phyloP scores from a whole-genome alignment of 768 basidiomycete species.

The Mycena capillaripes region DNA sequence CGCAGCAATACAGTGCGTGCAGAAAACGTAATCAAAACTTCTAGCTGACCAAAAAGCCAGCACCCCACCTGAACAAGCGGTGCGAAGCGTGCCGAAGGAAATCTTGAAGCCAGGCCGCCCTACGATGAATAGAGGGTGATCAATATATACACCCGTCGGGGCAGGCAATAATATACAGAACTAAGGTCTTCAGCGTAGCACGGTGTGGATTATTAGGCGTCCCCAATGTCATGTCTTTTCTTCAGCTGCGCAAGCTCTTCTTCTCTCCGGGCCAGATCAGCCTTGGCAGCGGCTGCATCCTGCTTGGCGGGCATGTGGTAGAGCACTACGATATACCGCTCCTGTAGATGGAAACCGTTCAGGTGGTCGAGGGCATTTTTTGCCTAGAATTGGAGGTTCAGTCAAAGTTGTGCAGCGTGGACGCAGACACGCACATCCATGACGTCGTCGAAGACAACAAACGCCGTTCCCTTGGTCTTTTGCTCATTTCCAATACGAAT shows the following conservation, averaged over 20 bases:
- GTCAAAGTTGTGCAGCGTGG: neutral
- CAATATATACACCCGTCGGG: conserved; percentile 35
- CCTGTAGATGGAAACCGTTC: conserved; percentile 98
- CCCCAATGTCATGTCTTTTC: conserved; percentile 87
- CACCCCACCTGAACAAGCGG: conserved; percentile 70
- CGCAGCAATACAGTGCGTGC: conserved; percentile 73
- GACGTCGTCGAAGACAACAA: conserved; percentile 96
- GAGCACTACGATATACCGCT: conserved; percentile 97
- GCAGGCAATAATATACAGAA: conserved; percentile 28
- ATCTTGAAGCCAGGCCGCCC: conserved; percentile 8
- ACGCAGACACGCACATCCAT: conserved; percentile 80
- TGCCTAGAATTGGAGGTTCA: conserved; percentile 66
- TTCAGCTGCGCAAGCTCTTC: conserved; percentile 91
- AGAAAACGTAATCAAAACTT: conserved; percentile 15
- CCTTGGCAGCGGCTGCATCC: conserved; percentile 93
- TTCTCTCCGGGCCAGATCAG: conserved; percentile 91
- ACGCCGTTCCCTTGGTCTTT: conserved; percentile 96
- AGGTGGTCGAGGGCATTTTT: conserved; percentile 97
- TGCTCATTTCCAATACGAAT: conserved; percentile 93
- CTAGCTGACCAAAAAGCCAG: conserved; percentile 45
- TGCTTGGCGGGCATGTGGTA: conserved; percentile 99
- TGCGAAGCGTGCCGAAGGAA: conserved; percentile 65
- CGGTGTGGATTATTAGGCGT: conserved; percentile 60
- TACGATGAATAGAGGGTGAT: conserved; percentile 24
- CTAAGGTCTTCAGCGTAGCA: conserved; percentile 26